Conservation (phyloP, 495 filamentous ascomycete genomes). For the Penicillium riverlandense region DNA sequence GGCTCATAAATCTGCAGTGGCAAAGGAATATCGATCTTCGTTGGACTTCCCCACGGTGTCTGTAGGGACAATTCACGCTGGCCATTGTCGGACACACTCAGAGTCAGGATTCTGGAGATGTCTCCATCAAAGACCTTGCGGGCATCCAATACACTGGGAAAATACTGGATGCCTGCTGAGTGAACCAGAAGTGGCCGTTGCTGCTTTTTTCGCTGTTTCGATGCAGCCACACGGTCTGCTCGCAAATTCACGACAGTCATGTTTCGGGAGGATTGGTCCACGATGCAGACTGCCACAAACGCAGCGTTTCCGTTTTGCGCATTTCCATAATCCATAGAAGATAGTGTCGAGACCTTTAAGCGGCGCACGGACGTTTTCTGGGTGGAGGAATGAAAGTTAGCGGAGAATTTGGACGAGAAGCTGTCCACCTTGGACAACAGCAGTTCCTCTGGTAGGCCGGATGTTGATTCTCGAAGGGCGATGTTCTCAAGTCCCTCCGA, state of each 20-base stretch:
- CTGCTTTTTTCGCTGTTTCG: constrained; percentile 23
- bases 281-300: constrained; percentile 58
- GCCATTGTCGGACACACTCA: constrained; percentile 57
- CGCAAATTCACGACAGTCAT: constrained; percentile 61
- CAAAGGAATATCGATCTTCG: constrained; percentile 46
- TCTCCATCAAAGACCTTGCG: constrained; percentile 65
- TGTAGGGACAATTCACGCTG: constrained; percentile 61
- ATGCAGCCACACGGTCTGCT: constrained; percentile 25
- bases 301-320: constrained; percentile 20
- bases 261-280: constrained; percentile 58
- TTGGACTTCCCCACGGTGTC: constrained; percentile 63
- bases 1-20: constrained; percentile 41
- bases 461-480: constrained; percentile 61
- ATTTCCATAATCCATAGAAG: constrained; percentile 41
- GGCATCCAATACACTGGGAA: constrained; percentile 60
- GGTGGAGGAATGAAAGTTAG: constrained; percentile 47
- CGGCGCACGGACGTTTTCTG: constrained; percentile 35
- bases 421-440: constrained; percentile 66
- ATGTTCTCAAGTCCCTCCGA: constrained; percentile 64
- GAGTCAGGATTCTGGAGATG: constrained; percentile 59
- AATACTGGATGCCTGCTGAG: constrained; percentile 32
- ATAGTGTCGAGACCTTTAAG: constrained; percentile 58
- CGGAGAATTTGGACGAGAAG: constrained; percentile 54
- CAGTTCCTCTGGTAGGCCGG: constrained; percentile 67
- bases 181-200: constrained; percentile 32